Base-by-base conservation (phyloP, 345 rosid genomes). In the Ceriops decandra region DNA sequence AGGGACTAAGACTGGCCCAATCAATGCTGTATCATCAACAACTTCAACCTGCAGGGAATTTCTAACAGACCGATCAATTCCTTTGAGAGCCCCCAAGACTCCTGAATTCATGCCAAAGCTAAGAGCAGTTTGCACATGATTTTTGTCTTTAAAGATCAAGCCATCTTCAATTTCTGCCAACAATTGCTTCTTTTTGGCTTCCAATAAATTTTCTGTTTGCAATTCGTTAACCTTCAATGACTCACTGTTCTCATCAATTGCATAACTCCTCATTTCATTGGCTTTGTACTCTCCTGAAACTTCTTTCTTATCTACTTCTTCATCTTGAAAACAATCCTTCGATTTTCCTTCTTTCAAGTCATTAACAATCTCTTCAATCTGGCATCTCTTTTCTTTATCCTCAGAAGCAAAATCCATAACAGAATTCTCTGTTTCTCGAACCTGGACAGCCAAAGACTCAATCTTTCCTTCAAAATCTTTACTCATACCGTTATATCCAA, bases 11-110 rank as follows among this genome's bases (percentile, higher is more conserved):
- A 84, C 62, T 7, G 87, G 77, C 69, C 77, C 85, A 75, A 88
- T 76, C 84, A 90, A 62, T 3, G 88, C 95, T 17, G 89, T 88
- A 72, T 92, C 93, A 77, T 92, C 97, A 65, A 89, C 78, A 30
- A 91, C 75, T 70, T 87, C 82, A 68, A 88, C 66, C 70, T 81
- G 84, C 77, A 85, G 58, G 15, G 98, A 81, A 59, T 72, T 66
- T 24, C 84, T 77, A 66, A 63, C 73, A 60, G 74, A 69, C 10
- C 56, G 74, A 57, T 74, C 80, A 27, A 68, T 62, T 59, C 76
- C 77, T 31, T 74, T 70, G 32, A 69, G 63, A 69, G 38, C 62
- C 62, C 8, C 77, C 64, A 62, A 60, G 68, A 58, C 64, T 62
- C 64, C 77, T 30, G 28, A 60, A 8, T 32, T n/a, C 57, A 47